These are phyloP conservation scores for Nasturtium officinale DNA, from an alignment of 345 rosid species.

Conservation along the genomic window DNA sequence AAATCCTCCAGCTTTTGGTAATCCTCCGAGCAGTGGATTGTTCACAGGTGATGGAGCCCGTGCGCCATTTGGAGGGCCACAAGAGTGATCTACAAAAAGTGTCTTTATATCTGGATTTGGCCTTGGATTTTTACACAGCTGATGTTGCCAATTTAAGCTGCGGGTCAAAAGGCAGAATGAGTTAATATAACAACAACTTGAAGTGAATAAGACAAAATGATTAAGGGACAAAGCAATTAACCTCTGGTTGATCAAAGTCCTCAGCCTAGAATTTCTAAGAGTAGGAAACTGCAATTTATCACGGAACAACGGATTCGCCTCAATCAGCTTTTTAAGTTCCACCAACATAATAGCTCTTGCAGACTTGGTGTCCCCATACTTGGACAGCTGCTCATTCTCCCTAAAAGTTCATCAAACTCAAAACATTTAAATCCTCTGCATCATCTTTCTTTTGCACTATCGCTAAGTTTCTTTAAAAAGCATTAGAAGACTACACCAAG, in stretches of 20 bases:
- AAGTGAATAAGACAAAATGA: slow-evolving; percentile 14
- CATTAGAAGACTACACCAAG: background rate
- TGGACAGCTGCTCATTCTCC: slow-evolving; percentile 96
- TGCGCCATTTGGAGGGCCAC: slow-evolving; percentile 98
- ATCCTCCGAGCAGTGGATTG: slow-evolving; percentile 79
- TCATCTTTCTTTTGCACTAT: slow-evolving; percentile 14
- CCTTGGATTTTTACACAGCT: slow-evolving; percentile 95
- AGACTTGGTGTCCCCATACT: slow-evolving; percentile 97
- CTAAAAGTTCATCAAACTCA: slow-evolving; percentile 42
- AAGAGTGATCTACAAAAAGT: slow-evolving; percentile 93
- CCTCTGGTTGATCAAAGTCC: slow-evolving; percentile 98
- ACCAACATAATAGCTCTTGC: slow-evolving; percentile 96
- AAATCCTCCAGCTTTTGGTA: slow-evolving; percentile 88
- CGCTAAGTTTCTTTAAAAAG: too few species aligned
- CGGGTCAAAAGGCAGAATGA: slow-evolving; percentile 27
- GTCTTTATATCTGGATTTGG: slow-evolving; percentile 98
- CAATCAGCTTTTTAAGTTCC: slow-evolving; percentile 96
- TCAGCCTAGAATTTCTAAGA: slow-evolving; percentile 84
- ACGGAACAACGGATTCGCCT: slow-evolving; percentile 95
- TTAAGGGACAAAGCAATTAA: slow-evolving; percentile 18
- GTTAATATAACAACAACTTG: slow-evolving; percentile 12
- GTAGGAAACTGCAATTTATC: slow-evolving; percentile 95
- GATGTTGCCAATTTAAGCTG: slow-evolving; percentile 99
- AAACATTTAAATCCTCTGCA: slow-evolving; percentile 29
- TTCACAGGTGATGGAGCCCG: slow-evolving; percentile 92